Evolutionary conservation across 2,329 filamentous ascomycete genomes (phyloP).

Genomic region (Cladosporium sp.): DNA sequence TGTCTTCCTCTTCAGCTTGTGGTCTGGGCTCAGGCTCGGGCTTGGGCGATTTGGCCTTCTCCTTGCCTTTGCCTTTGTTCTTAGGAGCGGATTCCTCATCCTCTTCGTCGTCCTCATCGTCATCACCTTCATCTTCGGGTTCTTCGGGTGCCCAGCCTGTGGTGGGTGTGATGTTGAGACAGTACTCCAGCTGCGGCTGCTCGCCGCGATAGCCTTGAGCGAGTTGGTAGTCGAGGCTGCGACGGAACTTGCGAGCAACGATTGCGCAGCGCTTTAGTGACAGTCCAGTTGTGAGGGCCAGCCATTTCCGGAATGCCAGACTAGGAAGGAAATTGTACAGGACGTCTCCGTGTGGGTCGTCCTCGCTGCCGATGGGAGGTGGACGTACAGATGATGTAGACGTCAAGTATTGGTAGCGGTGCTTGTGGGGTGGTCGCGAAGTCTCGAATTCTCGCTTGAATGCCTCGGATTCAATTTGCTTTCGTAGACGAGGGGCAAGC

Average conservation of each 20-base stretch:
- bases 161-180: conserved; percentile 81
- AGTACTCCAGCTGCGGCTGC: conserved; percentile 80
- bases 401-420: conserved; percentile 78
- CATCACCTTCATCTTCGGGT: conserved; percentile 44
- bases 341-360: conserved; percentile 69
- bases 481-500: conserved; percentile 70
- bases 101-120: conserved; percentile 35
- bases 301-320: conserved; percentile 83
- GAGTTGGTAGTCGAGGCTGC: conserved; percentile 86
- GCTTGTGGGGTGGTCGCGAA: conserved; percentile 89
- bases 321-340: conserved; percentile 82
- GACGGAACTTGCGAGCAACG: conserved; percentile 82
- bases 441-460: conserved; percentile 30
- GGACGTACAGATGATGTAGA: conserved; percentile 42
- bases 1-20: conserved; percentile 54
- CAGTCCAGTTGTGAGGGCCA: conserved; percentile 77
- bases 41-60: conserved; percentile 33
- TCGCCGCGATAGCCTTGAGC: conserved; percentile 76
- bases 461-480: conserved; percentile 64
- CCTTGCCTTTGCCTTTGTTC: conserved; percentile 22
- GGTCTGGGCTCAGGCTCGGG: conserved; percentile 31
- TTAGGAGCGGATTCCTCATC: conserved; percentile 34
- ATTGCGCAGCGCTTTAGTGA: conserved; percentile 72
- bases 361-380: conserved; percentile 27
- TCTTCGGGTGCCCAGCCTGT: conserved; percentile 78